Evolutionary conservation across 805 yeast genomes (phyloP).

Genomic region (Starmerella bacillaris): DNA sequence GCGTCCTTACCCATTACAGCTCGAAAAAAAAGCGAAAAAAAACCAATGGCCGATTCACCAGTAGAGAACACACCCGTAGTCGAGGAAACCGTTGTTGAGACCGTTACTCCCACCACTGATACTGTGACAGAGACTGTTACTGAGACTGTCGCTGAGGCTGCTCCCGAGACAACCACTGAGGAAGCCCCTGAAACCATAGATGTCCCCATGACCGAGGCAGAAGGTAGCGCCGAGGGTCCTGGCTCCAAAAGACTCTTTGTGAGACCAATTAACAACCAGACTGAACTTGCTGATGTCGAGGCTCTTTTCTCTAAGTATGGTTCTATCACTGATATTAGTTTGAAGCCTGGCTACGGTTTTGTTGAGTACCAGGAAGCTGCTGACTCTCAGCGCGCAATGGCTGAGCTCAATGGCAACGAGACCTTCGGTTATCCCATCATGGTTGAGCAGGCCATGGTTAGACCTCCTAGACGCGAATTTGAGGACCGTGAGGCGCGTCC

Average conservation of each 20-base stretch:
- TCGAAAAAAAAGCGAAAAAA: neutral
- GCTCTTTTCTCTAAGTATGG: constrained; percentile 35
- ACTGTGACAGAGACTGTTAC: neutral
- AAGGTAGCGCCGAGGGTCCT: constrained; percentile 3
- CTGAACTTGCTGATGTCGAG: constrained; percentile 27
- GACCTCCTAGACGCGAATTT: constrained; percentile 14
- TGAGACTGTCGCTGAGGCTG: neutral
- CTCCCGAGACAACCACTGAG: neutral
- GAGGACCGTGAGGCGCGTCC: constrained; percentile 15
- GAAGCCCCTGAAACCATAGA: neutral
- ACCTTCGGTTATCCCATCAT: constrained; percentile 22
- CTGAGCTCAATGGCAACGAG: constrained; percentile 29
- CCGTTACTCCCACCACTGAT: neutral
- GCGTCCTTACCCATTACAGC: neutral
- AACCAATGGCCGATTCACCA: neutral
- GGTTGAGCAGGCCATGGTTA: constrained; percentile 23
- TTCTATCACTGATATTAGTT: constrained; percentile 35
- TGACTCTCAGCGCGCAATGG: constrained; percentile 47
- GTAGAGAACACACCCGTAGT: neutral
- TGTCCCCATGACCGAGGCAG: neutral
- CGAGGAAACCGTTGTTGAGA: neutral
- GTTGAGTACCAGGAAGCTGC: constrained; percentile 40
- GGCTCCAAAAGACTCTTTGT: constrained; percentile 16
- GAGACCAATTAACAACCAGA: constrained; percentile 16
- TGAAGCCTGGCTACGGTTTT: constrained; percentile 48